These are phyloP conservation scores for Lipomyces chichibuensis DNA, from an alignment of 805 yeast genomes.

Conservation along the genomic window DNA sequence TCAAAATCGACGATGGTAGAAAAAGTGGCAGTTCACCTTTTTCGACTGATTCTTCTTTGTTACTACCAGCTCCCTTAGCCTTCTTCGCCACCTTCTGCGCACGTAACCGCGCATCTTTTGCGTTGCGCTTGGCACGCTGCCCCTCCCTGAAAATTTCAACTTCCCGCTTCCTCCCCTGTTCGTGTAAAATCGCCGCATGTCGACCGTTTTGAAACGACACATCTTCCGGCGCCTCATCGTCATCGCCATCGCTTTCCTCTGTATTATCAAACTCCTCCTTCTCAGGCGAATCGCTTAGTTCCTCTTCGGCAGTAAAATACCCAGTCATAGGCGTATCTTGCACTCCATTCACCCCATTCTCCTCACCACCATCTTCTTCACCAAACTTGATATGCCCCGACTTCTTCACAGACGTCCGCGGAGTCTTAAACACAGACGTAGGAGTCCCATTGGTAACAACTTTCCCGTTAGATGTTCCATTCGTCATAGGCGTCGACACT, in stretches of 20 bases:
- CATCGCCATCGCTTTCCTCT: constrained; percentile 17
- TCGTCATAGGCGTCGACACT: not conserved
- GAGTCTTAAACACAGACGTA: constrained; percentile 8
- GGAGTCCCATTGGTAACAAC: constrained; percentile 8
- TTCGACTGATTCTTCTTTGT: not conserved
- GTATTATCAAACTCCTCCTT: not conserved
- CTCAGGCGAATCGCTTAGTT: not conserved
- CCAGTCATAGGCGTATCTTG: constrained; percentile 24
- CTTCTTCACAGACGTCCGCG: constrained; percentile 2
- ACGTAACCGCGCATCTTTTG: constrained; percentile 3
- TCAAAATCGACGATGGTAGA: constrained; percentile 20
- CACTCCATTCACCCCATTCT: constrained; percentile 2
- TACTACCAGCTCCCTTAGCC: not conserved
- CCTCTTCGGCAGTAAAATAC: constrained; percentile 29
- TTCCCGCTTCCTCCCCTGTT: not conserved
- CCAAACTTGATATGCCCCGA: constrained; percentile 22
- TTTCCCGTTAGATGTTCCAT: not conserved
- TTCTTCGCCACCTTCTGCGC: constrained; percentile 22
- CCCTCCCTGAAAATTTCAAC: constrained; percentile 5
- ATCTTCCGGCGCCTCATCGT: constrained; percentile 34
- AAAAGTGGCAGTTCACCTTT: constrained; percentile 14
- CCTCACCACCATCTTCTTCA: constrained; percentile 11
- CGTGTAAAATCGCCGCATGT: not conserved
- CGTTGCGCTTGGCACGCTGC: constrained; percentile 9
- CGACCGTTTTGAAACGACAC: constrained; percentile 24